phyloP scores from a whole-genome alignment of 2,329 filamentous ascomycete genomes.

The Cladosporium cucumerinum region DNA sequence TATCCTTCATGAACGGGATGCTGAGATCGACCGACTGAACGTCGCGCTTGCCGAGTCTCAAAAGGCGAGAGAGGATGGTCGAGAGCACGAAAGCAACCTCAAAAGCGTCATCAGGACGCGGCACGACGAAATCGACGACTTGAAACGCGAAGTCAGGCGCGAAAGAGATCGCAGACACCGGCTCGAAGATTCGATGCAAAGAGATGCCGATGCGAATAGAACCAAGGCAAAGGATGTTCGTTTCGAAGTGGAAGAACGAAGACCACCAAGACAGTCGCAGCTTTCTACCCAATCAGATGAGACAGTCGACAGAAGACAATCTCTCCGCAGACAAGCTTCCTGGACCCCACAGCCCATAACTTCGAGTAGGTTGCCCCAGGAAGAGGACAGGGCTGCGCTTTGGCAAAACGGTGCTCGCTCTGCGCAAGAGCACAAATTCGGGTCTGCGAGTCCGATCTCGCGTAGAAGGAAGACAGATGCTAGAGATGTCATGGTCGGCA shows the following conservation, averaged over 20 bases:
- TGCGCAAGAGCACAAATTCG: neutral
- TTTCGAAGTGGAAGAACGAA: neutral
- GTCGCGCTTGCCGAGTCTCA: neutral
- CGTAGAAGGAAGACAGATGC: neutral
- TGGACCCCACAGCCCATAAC: constrained; percentile 11
- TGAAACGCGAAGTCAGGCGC: neutral
- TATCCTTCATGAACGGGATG: constrained; percentile 12
- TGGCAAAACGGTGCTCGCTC: constrained; percentile 1
- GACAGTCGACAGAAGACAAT: neutral
- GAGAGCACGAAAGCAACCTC: neutral
- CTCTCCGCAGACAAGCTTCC: neutral
- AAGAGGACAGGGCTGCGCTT: constrained; percentile 2
- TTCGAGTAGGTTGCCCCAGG: neutral
- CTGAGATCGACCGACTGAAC: constrained; percentile 2
- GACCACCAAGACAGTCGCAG: neutral
- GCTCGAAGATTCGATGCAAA: neutral
- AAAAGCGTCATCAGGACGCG: neutral
- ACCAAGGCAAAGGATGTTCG: constrained; percentile 2
- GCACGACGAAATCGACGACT: neutral
- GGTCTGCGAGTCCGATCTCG: constrained; percentile 7
- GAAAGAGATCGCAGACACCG: constrained; percentile 1
- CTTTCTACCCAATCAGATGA: neutral
- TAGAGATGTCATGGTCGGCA: neutral
- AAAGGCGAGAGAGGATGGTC: neutral
- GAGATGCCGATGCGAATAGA: neutral